phyloP scores from a whole-genome alignment of 768 basidiomycete species.

The Mycena leptocephala region DNA sequence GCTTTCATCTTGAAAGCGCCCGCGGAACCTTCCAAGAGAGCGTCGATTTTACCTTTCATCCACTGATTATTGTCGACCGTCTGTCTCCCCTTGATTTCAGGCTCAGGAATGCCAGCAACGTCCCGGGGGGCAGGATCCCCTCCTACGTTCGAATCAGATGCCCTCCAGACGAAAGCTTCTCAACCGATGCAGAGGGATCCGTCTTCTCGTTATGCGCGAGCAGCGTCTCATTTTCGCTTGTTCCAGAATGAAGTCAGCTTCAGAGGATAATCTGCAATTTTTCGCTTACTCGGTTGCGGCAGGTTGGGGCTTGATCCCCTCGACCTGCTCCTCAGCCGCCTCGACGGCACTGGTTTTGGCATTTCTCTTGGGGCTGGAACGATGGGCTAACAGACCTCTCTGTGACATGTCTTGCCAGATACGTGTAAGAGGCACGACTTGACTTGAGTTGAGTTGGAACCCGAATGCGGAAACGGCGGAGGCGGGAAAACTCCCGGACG shows the following conservation, averaged over 20 bases:
- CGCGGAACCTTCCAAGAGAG: not conserved
- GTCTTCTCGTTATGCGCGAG: not conserved
- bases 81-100: not conserved
- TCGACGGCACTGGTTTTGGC: not conserved
- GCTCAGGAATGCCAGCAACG: not conserved
- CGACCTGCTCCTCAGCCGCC: not conserved
- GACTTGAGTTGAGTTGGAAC: too few species aligned
- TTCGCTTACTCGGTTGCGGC: not conserved
- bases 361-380: not conserved
- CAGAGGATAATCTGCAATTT: too few species aligned
- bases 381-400: constrained; percentile 11
- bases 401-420: too few species aligned
- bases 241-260: not conserved
- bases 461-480: too few species aligned
- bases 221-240: not conserved
- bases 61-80: not conserved
- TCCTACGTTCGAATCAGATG: not conserved
- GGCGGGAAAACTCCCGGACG: too few species aligned
- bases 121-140: not conserved
- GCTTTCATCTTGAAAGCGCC: not conserved
- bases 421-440: too few species aligned
- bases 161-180: not conserved
- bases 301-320: not conserved
- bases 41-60: not conserved
- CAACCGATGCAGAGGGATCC: not conserved